phyloP scores from a whole-genome alignment of 805 yeast species.

The Jamesozyma gamospora region DNA sequence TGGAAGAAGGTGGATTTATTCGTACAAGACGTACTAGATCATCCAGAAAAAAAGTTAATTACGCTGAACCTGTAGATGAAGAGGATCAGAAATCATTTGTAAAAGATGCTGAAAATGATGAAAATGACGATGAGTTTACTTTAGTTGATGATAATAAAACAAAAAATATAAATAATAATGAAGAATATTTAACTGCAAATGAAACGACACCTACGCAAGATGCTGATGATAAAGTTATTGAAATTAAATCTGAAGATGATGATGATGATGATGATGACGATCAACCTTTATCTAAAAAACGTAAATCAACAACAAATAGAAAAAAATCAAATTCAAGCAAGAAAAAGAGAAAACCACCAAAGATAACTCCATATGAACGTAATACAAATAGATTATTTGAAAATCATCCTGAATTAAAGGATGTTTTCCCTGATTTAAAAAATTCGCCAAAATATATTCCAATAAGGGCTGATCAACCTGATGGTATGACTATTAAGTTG shows the following conservation, averaged over 20 bases:
- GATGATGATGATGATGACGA: conserved; percentile 10
- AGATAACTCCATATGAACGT: conserved; percentile 58
- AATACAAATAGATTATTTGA: conserved; percentile 59
- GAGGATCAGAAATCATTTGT: conserved; percentile 5
- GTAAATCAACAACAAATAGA: conserved; percentile 11
- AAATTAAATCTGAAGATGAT: background rate
- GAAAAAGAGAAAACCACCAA: conserved; percentile 34
- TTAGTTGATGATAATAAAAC: background rate
- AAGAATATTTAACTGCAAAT: conserved; percentile 4
- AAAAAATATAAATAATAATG: conserved; percentile 11
- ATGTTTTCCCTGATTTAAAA: conserved; percentile 59
- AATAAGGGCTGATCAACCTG: conserved; percentile 62
- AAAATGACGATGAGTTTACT: background rate
- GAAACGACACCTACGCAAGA: conserved; percentile 3
- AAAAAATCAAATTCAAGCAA: conserved; percentile 12
- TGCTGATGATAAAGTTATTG: conserved; percentile 12
- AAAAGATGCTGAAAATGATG: background rate
- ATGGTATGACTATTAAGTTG: conserved; percentile 58
- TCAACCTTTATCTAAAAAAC: conserved; percentile 16
- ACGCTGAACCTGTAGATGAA: conserved; percentile 26
- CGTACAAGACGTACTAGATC: conserved; percentile 19
- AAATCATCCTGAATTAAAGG: conserved; percentile 68
- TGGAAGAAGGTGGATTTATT: conserved; percentile 27
- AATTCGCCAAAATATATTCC: conserved; percentile 38
- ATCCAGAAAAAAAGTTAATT: conserved; percentile 28